Evolutionary conservation across 805 yeast species (phyloP).

Genomic region (Vanderwaltozyma yarrowii): DNA sequence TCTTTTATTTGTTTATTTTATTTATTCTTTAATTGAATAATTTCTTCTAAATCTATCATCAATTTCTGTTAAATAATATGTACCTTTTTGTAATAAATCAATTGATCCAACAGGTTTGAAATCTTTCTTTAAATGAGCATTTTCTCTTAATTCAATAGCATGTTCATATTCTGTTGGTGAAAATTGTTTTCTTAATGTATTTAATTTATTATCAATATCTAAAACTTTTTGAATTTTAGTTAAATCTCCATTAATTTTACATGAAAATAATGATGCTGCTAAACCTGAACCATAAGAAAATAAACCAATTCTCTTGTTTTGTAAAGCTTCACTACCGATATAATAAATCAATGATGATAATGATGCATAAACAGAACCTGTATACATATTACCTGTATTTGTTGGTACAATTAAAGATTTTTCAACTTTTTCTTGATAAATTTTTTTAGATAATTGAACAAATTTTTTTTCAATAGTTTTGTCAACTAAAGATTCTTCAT

Average conservation of each 20-base stretch:
- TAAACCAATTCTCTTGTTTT: conserved; percentile 76
- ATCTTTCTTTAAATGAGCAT: conserved; percentile 71
- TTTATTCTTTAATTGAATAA: conserved; percentile 58
- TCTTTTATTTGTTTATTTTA: no score
- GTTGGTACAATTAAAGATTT: conserved; percentile 85
- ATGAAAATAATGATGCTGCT: conserved; percentile 81
- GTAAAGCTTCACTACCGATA: conserved; percentile 64
- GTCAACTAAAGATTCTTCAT: conserved; percentile 72
- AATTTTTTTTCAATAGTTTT: conserved; percentile 77
- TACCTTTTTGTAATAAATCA: conserved; percentile 61
- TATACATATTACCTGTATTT: conserved; percentile 96
- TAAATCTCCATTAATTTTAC: conserved; percentile 73
- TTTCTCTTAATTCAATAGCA: conserved; percentile 79
- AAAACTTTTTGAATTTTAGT: conserved; percentile 52
- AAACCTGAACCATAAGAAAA: conserved; percentile 98
- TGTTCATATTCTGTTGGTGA: conserved; percentile 76
- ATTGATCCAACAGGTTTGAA: conserved; percentile 72
- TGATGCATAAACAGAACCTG: conserved; percentile 86
- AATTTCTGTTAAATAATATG: conserved; percentile 73
- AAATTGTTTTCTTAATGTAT: conserved; percentile 44
- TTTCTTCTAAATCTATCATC: conserved; percentile 84
- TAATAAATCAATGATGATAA: conserved; percentile 70
- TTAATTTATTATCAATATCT: conserved; percentile 58
- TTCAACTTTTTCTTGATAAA: conserved; percentile 54
- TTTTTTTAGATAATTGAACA: conserved; percentile 63